Conservation (phyloP, 2,329 filamentous ascomycete species). For the Fusarium sp. region DNA sequence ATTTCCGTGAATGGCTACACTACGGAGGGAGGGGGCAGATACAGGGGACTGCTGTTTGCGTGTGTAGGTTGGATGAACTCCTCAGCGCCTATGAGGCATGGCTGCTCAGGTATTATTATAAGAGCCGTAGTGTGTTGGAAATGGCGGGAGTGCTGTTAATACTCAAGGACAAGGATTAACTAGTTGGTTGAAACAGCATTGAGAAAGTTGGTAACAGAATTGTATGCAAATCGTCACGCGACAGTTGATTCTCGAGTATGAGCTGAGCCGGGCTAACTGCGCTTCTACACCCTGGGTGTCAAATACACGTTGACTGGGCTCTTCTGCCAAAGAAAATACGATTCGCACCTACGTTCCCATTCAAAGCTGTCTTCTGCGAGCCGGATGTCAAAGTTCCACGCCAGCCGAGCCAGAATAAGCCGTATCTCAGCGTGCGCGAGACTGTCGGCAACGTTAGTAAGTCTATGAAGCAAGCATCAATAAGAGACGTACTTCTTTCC, state of each 20-base stretch:
- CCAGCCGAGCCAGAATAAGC: conserved; percentile 3
- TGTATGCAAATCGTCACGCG: not conserved
- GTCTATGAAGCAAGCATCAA: not conserved
- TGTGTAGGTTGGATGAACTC: not conserved
- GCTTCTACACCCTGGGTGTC: not conserved
- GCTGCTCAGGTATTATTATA: not conserved
- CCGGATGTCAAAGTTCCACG: conserved; percentile 14
- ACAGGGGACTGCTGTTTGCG: not conserved
- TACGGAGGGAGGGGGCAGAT: not conserved
- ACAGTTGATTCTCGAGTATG: not conserved
- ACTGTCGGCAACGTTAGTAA: not conserved
- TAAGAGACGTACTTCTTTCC: conserved; percentile 58
- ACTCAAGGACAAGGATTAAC: not conserved
- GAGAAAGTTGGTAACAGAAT: too few species aligned
- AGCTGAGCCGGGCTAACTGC: not conserved
- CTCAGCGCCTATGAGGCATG: not conserved
- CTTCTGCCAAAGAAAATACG: conserved; percentile 9
- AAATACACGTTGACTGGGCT: not conserved
- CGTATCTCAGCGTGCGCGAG: conserved; percentile 21
- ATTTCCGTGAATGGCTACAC: not conserved
- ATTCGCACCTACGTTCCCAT: not conserved
- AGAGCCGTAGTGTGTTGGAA: not conserved
- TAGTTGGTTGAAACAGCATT: too few species aligned
- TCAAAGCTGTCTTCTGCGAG: not conserved
- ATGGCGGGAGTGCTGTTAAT: not conserved